These are phyloP conservation scores for Blumeriella jaapii DNA, from an alignment of 2,329 filamentous ascomycete species.

Conservation along the genomic window DNA sequence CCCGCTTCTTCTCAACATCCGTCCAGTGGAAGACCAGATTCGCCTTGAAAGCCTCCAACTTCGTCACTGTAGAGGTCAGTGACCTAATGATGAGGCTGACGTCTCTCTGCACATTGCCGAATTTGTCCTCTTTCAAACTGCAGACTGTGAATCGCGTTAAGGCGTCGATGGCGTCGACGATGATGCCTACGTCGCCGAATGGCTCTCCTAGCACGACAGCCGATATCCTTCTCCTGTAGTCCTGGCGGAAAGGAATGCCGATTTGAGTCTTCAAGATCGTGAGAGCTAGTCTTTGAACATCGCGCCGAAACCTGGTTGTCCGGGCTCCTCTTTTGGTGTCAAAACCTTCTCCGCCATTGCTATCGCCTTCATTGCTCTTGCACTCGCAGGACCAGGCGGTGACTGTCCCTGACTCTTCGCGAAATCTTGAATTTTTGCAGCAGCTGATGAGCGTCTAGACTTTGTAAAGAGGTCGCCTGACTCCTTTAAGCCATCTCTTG, in stretches of 20 bases:
- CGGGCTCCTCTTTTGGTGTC: constrained; percentile 40
- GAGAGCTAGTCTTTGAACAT: constrained; percentile 38
- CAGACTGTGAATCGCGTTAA: constrained; percentile 58
- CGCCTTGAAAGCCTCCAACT: constrained; percentile 56
- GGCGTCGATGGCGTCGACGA: constrained; percentile 60
- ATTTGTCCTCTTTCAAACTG: constrained; percentile 70
- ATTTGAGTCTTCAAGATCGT: constrained; percentile 38
- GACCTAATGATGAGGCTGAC: constrained; percentile 63
- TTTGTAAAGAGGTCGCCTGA: constrained; percentile 22
- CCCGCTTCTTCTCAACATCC: constrained; percentile 45
- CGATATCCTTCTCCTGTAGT: constrained; percentile 52
- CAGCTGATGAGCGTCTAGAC: constrained; percentile 14
- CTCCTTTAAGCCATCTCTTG: constrained; percentile 18
- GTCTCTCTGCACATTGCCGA: constrained; percentile 75
- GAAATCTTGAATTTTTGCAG: constrained; percentile 18
- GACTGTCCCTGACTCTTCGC: constrained; percentile 24
- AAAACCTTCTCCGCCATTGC: constrained; percentile 27
- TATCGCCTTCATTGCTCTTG: constrained; percentile 34
- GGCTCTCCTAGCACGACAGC: constrained; percentile 63
- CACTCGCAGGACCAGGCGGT: constrained; percentile 17
- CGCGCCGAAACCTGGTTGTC: constrained; percentile 36
- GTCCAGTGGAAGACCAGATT: constrained; percentile 63
- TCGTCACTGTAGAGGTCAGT: constrained; percentile 56
- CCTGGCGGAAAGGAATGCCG: constrained; percentile 59
- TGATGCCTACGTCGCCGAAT: constrained; percentile 55